A percentile compares a stretch with the other conserved stretches of the same genome.
Conservation (phyloP, 2,329 filamentous ascomycete species). For the Fusarium acutatum region DNA sequence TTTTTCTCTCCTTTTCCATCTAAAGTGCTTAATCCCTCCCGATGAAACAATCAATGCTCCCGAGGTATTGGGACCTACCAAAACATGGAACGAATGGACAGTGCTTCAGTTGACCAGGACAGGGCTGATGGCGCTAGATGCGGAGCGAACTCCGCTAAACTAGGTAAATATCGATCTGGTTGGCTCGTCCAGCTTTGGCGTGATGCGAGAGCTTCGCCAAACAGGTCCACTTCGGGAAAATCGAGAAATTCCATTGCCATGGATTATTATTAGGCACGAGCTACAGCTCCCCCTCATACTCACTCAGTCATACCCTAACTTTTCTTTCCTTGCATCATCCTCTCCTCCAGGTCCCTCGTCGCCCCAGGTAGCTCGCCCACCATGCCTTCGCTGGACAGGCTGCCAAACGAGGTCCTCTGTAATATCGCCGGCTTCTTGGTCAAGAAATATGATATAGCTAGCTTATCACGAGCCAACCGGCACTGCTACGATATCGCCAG, state of each 20-base stretch:
- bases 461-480: constrained; percentile 35
- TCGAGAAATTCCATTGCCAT: constrained; percentile 8
- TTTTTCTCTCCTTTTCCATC: neutral
- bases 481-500: constrained; percentile 39
- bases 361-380: constrained; percentile 23
- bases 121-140: constrained; percentile 20
- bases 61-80: neutral
- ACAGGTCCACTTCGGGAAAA: constrained; percentile 10
- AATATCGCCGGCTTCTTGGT: constrained; percentile 36
- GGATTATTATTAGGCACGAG: constrained; percentile 4
- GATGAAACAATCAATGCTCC: neutral
- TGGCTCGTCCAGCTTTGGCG: constrained; percentile 2
- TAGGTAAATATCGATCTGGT: neutral
- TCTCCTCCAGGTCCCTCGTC: constrained; percentile 14
- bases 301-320: neutral
- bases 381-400: constrained; percentile 44
- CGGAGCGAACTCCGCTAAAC: neutral
- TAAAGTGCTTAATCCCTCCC: neutral
- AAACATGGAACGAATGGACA: neutral
- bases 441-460: constrained; percentile 41
- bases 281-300: constrained; percentile 32
- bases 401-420: constrained; percentile 43
- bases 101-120: neutral
- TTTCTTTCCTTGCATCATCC: neutral
- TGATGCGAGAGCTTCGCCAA: constrained; percentile 1